These are phyloP conservation scores for Globisporangium carolinianum DNA, from an alignment of 352 stramenopile genomes.

Conservation along the genomic window DNA sequence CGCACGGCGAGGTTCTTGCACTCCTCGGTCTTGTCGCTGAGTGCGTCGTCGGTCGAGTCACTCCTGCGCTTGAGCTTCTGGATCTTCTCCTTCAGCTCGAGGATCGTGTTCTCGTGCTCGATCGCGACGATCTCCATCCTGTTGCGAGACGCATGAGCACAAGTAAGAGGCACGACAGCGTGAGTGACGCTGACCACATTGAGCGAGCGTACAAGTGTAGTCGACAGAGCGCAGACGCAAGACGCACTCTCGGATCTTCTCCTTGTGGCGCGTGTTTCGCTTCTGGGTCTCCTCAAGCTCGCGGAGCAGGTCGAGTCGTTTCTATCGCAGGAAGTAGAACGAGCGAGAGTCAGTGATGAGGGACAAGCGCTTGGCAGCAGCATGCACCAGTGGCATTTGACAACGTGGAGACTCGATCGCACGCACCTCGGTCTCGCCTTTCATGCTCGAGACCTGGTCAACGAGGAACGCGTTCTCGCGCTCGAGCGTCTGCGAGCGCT, in stretches of 20 bases:
- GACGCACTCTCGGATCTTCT: conserved; percentile 59
- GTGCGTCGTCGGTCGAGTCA: conserved; percentile 32
- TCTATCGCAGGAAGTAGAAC: conserved; percentile 12
- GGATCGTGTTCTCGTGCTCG: conserved; percentile 64
- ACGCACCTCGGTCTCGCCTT: conserved; percentile 54
- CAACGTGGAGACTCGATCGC: background rate
- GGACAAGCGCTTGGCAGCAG: no score
- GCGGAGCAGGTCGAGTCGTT: conserved; percentile 57
- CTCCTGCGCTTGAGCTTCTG: conserved; percentile 70
- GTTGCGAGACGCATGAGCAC: background rate
- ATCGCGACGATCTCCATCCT: conserved; percentile 67
- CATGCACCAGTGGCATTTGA: background rate
- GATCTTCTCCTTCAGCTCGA: conserved; percentile 70
- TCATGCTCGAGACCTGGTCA: conserved; percentile 65
- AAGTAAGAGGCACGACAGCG: background rate
- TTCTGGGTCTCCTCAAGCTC: conserved; percentile 69
- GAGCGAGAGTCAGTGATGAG: no score
- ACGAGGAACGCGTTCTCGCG: conserved; percentile 63
- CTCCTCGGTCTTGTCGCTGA: conserved; percentile 53
- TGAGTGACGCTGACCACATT: background rate
- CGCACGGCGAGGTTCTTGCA: conserved; percentile 58
- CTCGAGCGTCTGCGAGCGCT: conserved; percentile 47
- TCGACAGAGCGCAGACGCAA: background rate
- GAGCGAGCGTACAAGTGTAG: background rate
- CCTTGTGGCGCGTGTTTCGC: conserved; percentile 55